phyloP scores from a whole-genome alignment of 768 basidiomycete species.

The Clavaria fumosa region DNA sequence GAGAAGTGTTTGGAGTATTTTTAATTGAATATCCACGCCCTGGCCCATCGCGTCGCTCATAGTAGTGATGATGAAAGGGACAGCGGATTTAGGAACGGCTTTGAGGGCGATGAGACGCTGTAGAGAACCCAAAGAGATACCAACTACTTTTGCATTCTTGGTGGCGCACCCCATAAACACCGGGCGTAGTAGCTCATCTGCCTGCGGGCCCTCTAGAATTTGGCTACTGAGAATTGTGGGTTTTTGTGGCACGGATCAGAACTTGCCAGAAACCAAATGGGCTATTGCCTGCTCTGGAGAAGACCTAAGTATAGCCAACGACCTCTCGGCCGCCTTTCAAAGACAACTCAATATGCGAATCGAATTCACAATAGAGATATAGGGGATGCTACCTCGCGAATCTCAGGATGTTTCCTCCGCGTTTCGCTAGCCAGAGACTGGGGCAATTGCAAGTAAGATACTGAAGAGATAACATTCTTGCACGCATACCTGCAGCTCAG shows the following conservation, averaged over 20 bases:
- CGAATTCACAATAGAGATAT: constrained; percentile 2
- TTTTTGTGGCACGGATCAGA: constrained; percentile 1
- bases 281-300: constrained; percentile 68
- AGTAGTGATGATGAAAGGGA: constrained; percentile 66
- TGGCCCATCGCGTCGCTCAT: constrained; percentile 83
- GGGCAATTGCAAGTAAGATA: constrained; percentile 13
- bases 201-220: constrained; percentile 53
- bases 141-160: constrained; percentile 86
- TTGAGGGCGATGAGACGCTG: constrained; percentile 81
- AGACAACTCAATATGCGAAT: constrained; percentile 11
- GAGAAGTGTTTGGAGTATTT: constrained; percentile 83
- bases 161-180: constrained; percentile 92
- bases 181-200: constrained; percentile 68
- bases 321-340: constrained; percentile 70
- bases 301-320: constrained; percentile 62
- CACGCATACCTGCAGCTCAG: constrained; percentile 47
- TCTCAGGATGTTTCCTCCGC: constrained; percentile 78
- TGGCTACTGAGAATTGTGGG: constrained; percentile 3
- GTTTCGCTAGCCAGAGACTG: constrained; percentile 84
- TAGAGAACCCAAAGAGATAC: constrained; percentile 79
- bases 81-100: constrained; percentile 67
- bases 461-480: background rate
- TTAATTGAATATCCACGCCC: constrained; percentile 93
- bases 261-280: constrained; percentile 58
- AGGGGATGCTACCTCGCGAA: constrained; percentile 57